A percentile compares a stretch with the other conserved stretches of the same genome.
Evolutionary conservation across 768 basidiomycete genomes (phyloP).

Genomic region (Lyophyllum shimeji): DNA sequence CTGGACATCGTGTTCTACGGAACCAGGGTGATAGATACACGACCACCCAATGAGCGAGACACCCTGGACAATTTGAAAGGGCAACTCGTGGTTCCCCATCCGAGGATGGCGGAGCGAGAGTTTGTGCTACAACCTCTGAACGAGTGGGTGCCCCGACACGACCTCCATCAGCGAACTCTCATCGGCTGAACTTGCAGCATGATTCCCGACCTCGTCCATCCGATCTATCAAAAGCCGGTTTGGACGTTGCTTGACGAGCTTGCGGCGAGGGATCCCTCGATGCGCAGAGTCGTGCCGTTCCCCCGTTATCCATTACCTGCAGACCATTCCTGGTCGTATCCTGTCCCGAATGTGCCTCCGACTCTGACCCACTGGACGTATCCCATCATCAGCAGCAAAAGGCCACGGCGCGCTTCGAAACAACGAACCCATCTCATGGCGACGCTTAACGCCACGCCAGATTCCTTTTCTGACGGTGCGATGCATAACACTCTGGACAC

Average conservation of each 20-base stretch:
- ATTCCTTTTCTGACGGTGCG: slow-evolving; percentile 93
- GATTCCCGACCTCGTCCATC: slow-evolving; percentile 74
- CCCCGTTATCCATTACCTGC: slow-evolving; percentile 48
- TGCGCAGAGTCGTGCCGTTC: slow-evolving; percentile 77
- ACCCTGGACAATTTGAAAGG: slow-evolving; percentile 54
- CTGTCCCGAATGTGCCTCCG: slow-evolving; percentile 36
- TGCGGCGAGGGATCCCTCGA: slow-evolving; percentile 38
- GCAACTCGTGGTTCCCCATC: slow-evolving; percentile 85
- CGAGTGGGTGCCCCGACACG: slow-evolving; percentile 61
- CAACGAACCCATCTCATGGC: slow-evolving; percentile 78
- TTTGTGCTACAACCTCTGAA: slow-evolving; percentile 87
- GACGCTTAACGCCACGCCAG: slow-evolving; percentile 90
- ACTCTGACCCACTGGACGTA: slow-evolving; percentile 55
- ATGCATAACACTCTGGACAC: slow-evolving; percentile 47
- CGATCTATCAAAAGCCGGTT: slow-evolving; percentile 48
- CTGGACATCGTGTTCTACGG: slow-evolving; percentile 86
- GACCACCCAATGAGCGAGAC: slow-evolving; percentile 35
- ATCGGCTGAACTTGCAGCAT: slow-evolving; percentile 51
- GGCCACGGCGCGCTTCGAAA: slow-evolving; percentile 4
- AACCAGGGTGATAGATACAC: slow-evolving; percentile 54
- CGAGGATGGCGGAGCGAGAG: slow-evolving; percentile 77
- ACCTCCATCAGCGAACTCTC: background rate
- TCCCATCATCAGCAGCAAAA: slow-evolving; percentile 23
- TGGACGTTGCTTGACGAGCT: slow-evolving; percentile 44
- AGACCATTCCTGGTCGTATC: slow-evolving; percentile 20